Percentiles rank a stretch among this genome's conserved stretches.
Conservation (phyloP, 768 basidiomycete genomes). For the Suillus discolor region DNA sequence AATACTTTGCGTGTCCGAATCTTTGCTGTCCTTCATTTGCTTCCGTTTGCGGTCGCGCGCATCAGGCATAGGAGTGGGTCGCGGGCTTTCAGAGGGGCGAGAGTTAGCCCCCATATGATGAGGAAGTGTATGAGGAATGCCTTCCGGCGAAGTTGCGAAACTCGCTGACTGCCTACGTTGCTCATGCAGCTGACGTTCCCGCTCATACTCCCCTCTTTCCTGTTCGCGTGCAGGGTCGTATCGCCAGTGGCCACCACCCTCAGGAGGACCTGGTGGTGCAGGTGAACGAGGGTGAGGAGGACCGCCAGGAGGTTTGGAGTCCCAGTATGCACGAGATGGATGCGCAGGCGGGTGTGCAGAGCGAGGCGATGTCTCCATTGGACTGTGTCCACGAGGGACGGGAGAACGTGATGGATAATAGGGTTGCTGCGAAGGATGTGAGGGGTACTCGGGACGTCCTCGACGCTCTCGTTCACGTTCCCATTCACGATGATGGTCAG, state of each 20-base stretch:
- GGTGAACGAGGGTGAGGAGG: conserved; percentile 34
- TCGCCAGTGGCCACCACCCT: conserved; percentile 47
- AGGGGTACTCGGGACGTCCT: conserved; percentile 41
- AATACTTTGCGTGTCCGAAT: conserved; percentile 38
- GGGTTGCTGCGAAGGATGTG: conserved; percentile 32
- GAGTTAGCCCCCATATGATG: conserved; percentile 33
- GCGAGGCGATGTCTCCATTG: conserved; percentile 65
- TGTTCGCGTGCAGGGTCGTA: conserved; percentile 67
- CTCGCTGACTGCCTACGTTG: conserved; percentile 38
- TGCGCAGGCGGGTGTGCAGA: conserved; percentile 44
- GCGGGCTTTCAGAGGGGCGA: conserved; percentile 66
- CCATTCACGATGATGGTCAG: conserved; percentile 55
- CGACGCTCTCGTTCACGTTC: conserved; percentile 42
- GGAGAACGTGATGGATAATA: conserved; percentile 39
- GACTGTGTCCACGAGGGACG: conserved; percentile 45
- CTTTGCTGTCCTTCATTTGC: conserved; percentile 48
- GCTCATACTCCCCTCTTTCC: conserved; percentile 47
- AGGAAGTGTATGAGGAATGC: conserved; percentile 29
- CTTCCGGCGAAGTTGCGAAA: conserved; percentile 53
- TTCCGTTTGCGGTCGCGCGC: conserved; percentile 49
- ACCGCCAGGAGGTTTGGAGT: conserved; percentile 50
- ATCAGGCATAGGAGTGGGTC: conserved; percentile 43
- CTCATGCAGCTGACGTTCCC: conserved; percentile 33
- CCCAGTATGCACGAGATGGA: conserved; percentile 55
- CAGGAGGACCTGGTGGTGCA: conserved; percentile 39